Base-by-base conservation (phyloP, 179 eudicot genomes). In the Vitellaria paradoxa region DNA sequence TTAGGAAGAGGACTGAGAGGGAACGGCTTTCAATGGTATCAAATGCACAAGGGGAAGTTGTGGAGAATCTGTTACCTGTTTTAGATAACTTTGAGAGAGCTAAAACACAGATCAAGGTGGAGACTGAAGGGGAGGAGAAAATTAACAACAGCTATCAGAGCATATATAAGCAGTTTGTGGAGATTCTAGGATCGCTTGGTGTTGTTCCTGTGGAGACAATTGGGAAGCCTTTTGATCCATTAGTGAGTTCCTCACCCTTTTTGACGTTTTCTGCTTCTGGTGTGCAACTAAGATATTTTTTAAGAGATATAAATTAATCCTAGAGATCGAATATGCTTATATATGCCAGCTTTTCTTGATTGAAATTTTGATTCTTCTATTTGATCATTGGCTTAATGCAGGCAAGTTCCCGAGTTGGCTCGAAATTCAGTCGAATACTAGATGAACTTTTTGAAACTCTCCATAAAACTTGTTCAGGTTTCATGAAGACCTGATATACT, bases 11-110 rank as follows among this genome's bases (percentile, higher is more conserved):
- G 80, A 92, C 98, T 26, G 97, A 92, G 59, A 84, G 88, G 70
- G 95, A 92, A 65, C 87, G 95, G 26, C 85, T 87, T 52, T 89
- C 97, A 5, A 61, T 90, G 79, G 88, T 92, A 63, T 76, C 89
- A 45, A 90, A 92, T 81, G 95, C 97, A 42, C 86, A 87, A 86
- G 98, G 97, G 63, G 97, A 92, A 78, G 87, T 93, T 60, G 84
- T 92, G 63, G 98, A 93, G 83, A 87, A 59, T 76, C 84, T 93
- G 70, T 85, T 93, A 82, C 85, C 88, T 21, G 95, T 92, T 79
- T 65, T 93, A 81, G 98, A 93, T 86, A 92, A 93, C 82, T 93
- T 93, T 76, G 93, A 90, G 86, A 81, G 97, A 79, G 98, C 97
- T 17, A 93, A 92, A 86, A 53, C 88, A 13, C 92, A 90, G 81